These are phyloP conservation scores for Cyclostephanos tholiformis DNA, from an alignment of 108 stramenopile species.

Conservation along the genomic window DNA sequence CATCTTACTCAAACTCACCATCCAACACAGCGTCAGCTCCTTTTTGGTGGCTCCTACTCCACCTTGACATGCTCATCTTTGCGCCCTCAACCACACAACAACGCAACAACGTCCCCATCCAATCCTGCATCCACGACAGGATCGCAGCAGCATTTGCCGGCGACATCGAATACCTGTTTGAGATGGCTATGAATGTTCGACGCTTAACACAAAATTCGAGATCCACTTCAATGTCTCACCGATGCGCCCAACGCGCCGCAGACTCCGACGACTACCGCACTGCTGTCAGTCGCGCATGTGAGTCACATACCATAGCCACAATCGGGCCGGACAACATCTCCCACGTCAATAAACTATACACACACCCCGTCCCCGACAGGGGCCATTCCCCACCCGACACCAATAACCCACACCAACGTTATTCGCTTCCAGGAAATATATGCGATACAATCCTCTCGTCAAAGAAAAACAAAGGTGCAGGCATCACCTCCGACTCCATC, in stretches of 20 bases:
- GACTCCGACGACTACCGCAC: conserved; percentile 35
- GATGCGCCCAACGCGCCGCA: conserved; percentile 21
- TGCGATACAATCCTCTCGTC: conserved; percentile 9
- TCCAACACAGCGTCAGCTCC: background rate
- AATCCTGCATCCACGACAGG: background rate
- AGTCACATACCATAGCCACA: conserved; percentile 10
- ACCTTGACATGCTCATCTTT: conserved; percentile 20
- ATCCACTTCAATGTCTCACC: background rate
- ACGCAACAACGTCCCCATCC: background rate
- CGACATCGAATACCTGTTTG: background rate
- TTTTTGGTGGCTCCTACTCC: conserved; percentile 28
- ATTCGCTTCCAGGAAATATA: conserved; percentile 19
- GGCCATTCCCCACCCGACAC: background rate
- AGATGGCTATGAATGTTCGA: background rate
- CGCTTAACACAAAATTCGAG: background rate
- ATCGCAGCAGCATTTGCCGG: background rate
- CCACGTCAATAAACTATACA: background rate
- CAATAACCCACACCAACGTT: conserved; percentile 2
- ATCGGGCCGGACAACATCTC: conserved; percentile 5
- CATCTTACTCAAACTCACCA: background rate
- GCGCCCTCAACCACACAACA: background rate
- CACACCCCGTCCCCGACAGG: background rate
- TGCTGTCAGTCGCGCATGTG: background rate
- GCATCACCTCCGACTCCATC: conserved; percentile 5
- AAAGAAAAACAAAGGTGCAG: conserved; percentile 13